Evolutionary conservation across 176 grass and related monocot genomes (phyloP), one percentile per base, ranked within the genome.

Genomic region (Eragrostis nindensis): DNA sequence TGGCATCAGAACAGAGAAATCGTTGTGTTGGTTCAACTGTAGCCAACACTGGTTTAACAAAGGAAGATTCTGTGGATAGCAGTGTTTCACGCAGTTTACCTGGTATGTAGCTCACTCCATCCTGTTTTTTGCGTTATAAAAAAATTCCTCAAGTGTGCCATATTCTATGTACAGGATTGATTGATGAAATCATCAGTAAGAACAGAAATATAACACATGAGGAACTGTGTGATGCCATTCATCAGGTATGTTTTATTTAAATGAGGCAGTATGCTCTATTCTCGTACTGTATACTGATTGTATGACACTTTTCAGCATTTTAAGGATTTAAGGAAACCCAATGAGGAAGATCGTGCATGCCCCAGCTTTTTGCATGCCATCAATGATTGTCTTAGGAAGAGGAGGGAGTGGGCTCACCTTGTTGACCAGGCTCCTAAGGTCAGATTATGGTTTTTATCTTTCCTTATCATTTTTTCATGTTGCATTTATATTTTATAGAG

Each of bases 321-420:
- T 85, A 70, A 71, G 48, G 83, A 91, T 83, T 78, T 87, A 71
- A 89, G 84, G 83, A 95, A 95, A 86, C 88, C 81, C 68, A 93
- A 84, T 62, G 79, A 64, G 27, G 92, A 94, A 76, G 74, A 81
- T 60, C 84, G 83, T 89, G 71, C 62, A 43, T 89, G 91, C 80
- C 60, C 84, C 72, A 93, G 74, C 70, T 77, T 73, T 61, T 73
- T 79, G 54, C 88, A 89, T 86, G 90, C 92, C 74, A 91, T 98
- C 41, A 82, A 95, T 16, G 92, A 93, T 82, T 94, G 86, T 77
- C 85, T 98, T 74, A 91, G 84, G 65, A 89, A 81, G 70, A 89
- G 84, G 49, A 90, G 45, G 49, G 95, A 98, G 72, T 98, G 95
- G 95, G 78, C 86, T 83, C 88, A 95, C 86, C 81, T 98, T 68